Evolutionary conservation across 148 eudicot genomes (phyloP), one percentile per base, ranked within the genome.

Genomic region (Cornus controversa): DNA sequence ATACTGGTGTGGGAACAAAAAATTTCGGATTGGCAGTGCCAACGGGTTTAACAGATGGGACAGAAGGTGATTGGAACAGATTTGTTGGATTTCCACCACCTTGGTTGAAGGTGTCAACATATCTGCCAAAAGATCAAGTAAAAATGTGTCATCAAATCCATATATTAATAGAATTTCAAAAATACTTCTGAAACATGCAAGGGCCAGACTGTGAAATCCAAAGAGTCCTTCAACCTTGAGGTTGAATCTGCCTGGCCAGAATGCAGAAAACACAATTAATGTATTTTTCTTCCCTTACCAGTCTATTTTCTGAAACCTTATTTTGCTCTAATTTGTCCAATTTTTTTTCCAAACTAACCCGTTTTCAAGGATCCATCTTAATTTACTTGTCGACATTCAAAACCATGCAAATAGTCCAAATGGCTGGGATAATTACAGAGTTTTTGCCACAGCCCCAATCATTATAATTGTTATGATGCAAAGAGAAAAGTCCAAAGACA

Each of bases 101-200:
- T 88, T 87, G 84, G 87, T 91, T 92, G 75, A 92, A 94, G 14
- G 98, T 92, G 79, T 94, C 98, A 40, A 94, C 98, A 73, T 94
- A 94, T 90, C 98, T 94, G 82, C 66, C 71, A 73, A 66, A 79
- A 68, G 28, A 71, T 31, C 26, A 28, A 28, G 45, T 57, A 76
- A 31, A 64, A 70, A 63, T 29, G 26, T 66, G 45, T 71, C 6
- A 28, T 23, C 5, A 31, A 62, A 7, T 25, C 4, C 71, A 23
- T 15, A 27, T 20, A 42, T 6, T 45, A 29, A 47, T 40, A 25
- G 29, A 28, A n/a, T 23, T 42, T 40, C 10, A 0, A 40, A 50
- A 26, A 66, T 28, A 40, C 29, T n/a, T 27, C 45, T 40, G 45
- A 11, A 14, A 64, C 11, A 25, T 0, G 57, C 11, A 64, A 37